phyloP scores from a whole-genome alignment of 441 rosid genomes.

The Capsella rubella region DNA sequence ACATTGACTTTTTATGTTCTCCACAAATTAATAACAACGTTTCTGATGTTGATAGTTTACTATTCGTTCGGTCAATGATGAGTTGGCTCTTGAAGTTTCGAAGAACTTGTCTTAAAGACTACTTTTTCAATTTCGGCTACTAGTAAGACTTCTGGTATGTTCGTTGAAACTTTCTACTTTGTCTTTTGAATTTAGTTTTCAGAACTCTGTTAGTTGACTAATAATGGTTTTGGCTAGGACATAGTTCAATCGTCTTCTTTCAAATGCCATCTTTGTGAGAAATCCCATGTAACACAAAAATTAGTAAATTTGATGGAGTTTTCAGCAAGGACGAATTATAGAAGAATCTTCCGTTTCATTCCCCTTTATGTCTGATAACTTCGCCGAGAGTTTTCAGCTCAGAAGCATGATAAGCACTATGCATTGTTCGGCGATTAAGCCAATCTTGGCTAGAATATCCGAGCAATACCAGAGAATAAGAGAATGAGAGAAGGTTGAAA shows the following conservation, averaged over 20 bases:
- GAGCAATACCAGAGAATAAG: background rate
- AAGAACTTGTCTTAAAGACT: conserved; percentile 21
- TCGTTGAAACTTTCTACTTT: conserved; percentile 10
- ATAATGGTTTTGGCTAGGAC: background rate
- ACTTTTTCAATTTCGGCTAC: conserved; percentile 3
- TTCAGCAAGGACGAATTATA: background rate
- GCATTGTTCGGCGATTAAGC: background rate
- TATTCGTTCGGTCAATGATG: background rate
- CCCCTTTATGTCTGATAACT: too few species aligned
- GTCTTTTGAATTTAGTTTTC: background rate
- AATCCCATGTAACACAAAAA: background rate
- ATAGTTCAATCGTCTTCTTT: background rate
- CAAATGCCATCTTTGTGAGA: conserved; percentile 8
- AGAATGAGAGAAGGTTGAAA: background rate
- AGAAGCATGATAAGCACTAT: background rate
- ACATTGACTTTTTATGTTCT: conserved; percentile 14
- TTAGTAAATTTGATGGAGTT: background rate
- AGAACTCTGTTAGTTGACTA: background rate
- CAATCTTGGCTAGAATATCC: background rate
- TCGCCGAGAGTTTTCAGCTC: background rate
- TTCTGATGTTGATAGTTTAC: conserved; percentile 1
- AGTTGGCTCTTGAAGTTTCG: conserved; percentile 29
- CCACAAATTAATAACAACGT: background rate
- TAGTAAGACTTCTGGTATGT: conserved; percentile 25
- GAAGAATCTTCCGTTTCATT: background rate